phyloP scores from a whole-genome alignment of 352 stramenopile species.

The Globisporangium mamillatum region DNA sequence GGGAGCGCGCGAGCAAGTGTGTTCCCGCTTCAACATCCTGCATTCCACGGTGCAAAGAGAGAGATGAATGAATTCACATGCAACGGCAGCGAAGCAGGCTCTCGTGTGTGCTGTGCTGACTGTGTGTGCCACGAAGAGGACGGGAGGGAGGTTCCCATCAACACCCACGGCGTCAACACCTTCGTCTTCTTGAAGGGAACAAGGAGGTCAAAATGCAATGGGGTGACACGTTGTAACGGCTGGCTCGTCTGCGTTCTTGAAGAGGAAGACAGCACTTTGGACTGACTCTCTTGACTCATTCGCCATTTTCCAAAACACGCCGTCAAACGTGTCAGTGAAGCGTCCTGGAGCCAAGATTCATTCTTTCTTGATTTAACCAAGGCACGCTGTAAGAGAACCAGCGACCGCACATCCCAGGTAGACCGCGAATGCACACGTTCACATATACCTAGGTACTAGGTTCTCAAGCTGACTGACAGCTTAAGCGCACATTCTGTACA shows the following conservation, averaged over 20 bases:
- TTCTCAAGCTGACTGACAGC: background rate
- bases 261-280: background rate
- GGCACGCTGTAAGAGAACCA: background rate
- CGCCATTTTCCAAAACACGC: background rate
- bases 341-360: background rate
- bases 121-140: background rate
- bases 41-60: background rate
- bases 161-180: background rate
- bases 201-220: background rate
- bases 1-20: background rate
- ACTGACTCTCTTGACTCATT: background rate
- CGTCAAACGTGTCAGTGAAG: background rate
- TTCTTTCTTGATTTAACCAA: background rate
- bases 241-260: conserved; percentile 1
- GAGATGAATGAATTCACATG: background rate
- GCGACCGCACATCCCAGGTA: background rate
- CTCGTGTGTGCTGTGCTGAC: too few relatives aligned
- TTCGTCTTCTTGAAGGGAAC: background rate
- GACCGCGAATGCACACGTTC: background rate
- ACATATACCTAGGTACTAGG: background rate
- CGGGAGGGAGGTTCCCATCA: background rate
- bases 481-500: background rate
- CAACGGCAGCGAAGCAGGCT: background rate
- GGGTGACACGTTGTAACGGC: background rate
- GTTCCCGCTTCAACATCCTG: background rate